Evolutionary conservation across 2,329 filamentous ascomycete genomes (phyloP), one percentile per base, ranked within the genome.

Genomic region (Gaeumannomyces sp.): DNA sequence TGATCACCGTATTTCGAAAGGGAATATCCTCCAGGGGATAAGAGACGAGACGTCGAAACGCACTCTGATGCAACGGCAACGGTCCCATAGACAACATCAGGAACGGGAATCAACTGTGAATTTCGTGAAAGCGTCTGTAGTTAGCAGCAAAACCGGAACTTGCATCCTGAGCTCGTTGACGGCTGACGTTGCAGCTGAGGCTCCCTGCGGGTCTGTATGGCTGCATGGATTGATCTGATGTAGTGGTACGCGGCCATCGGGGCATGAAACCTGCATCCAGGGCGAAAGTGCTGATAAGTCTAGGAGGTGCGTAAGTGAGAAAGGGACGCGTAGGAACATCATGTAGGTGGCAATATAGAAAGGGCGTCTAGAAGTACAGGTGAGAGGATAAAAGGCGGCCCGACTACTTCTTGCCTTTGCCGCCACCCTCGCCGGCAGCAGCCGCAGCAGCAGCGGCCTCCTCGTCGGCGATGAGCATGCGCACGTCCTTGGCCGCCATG

Each of bases 401-500:
- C 19, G 19, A 27, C 50, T n/a, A 50, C 64, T 69, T 70, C 66
- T 69, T 71, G 25, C 64, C 65, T 57, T 66, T 68, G 60, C 63
- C 11, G 61, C 61, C 31, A 67, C 68, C 59, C 70, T 71, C 11
- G 67, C 63, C 19, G 62, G 66, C n/a, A 35, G 45, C 58, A 16
- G 67, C 65, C 22, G 66, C 67, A 3, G 70, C 70, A 16, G 73
- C 72, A 25, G 73, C 74, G 62, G 81, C 82, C 73, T 88, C 81
- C 67, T 89, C 87, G 13, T 89, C 85, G 22, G 79, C 82, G 64
- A 92, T 80, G 69, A 97, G 76, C 6, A 83, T 83, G 73, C 91
- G 83, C 53, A 97, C 86, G 67, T 96, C 93, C 69, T 83, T 83
- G 67, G 89, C 87, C 59, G 87, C 82, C 69, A 95, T 81, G 91